Conservation (phyloP, 164 flowering plant species). For the Cinnamomum micranthum region DNA sequence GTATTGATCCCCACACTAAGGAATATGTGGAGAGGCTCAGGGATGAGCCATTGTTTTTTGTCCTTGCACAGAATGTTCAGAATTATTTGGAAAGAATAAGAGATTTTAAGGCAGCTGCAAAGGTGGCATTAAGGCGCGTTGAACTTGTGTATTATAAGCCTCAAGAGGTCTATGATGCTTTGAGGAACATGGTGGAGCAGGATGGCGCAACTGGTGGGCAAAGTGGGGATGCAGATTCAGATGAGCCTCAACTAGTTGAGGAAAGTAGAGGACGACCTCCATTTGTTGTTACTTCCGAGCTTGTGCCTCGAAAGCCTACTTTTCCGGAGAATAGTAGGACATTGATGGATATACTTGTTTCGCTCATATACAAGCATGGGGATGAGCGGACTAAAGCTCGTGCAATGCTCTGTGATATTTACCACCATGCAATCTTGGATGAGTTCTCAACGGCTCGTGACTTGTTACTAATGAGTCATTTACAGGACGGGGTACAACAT, state of each 20-base stretch:
- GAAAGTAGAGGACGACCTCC: constrained; percentile 58
- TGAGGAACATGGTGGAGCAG: constrained; percentile 74
- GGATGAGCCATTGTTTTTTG: constrained; percentile 76
- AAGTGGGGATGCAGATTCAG: constrained; percentile 33
- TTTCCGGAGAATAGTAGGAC: constrained; percentile 2
- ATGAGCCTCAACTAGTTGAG: constrained; percentile 41
- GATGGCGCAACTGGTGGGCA: constrained; percentile 34
- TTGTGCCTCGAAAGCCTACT: constrained; percentile 75
- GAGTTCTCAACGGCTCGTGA: constrained; percentile 74
- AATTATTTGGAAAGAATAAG: constrained; percentile 61
- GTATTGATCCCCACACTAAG: constrained; percentile 84
- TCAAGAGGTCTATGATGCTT: constrained; percentile 85
- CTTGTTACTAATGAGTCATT: constrained; percentile 86
- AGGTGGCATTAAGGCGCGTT: constrained; percentile 72
- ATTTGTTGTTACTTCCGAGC: constrained; percentile 66
- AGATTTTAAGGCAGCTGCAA: constrained; percentile 72
- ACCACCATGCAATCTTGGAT: constrained; percentile 84
- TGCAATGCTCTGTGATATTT: constrained; percentile 95
- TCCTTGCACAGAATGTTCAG: constrained; percentile 86
- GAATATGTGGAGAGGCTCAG: constrained; percentile 87
- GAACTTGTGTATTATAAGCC: constrained; percentile 93
- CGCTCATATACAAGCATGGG: constrained; percentile 75
- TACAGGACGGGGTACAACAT: constrained; percentile 76
- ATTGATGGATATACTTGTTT: constrained; percentile 75
- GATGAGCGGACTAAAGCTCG: constrained; percentile 97